Percentiles rank a stretch among this genome's conserved stretches.
These are phyloP conservation scores for Metschnikowia sp. DNA, from an alignment of 805 yeast genomes.

Conservation along the genomic window DNA sequence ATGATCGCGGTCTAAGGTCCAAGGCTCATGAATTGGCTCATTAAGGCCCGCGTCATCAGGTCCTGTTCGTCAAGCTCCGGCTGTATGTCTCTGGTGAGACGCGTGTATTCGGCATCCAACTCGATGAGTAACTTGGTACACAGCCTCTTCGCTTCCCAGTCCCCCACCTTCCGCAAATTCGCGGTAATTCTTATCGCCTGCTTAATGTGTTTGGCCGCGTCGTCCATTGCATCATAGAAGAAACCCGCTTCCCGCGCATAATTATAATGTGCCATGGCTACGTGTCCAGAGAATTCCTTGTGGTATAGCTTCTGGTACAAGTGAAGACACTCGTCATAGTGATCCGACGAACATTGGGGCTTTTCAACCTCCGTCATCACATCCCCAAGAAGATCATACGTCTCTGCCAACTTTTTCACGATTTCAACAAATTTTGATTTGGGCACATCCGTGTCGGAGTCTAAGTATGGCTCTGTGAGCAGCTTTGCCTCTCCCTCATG, in stretches of 20 bases:
- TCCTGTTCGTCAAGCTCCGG: constrained; percentile 49
- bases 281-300: constrained; percentile 48
- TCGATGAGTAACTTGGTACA: constrained; percentile 52
- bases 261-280: constrained; percentile 80
- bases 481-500: too few relatives aligned
- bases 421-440: too few relatives aligned
- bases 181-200: constrained; percentile 42
- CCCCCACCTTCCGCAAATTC: constrained; percentile 22
- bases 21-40: constrained; percentile 46
- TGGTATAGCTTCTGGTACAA: constrained; percentile 50
- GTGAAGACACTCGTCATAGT: constrained; percentile 40
- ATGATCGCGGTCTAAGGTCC: background rate
- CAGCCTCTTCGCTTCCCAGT: constrained; percentile 34
- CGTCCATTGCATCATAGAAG: constrained; percentile 41
- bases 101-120: constrained; percentile 52
- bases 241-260: constrained; percentile 77
- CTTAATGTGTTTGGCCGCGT: constrained; percentile 54
- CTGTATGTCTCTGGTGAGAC: constrained; percentile 50
- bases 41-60: constrained; percentile 51
- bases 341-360: too few relatives aligned
- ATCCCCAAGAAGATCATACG: too few relatives aligned
- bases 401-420: too few relatives aligned
- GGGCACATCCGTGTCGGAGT: too few relatives aligned
- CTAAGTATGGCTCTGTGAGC: too few relatives aligned
- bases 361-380: too few relatives aligned